phyloP scores from a whole-genome alignment of 1,139 yeast genomes.

The Spathaspora sp. region DNA sequence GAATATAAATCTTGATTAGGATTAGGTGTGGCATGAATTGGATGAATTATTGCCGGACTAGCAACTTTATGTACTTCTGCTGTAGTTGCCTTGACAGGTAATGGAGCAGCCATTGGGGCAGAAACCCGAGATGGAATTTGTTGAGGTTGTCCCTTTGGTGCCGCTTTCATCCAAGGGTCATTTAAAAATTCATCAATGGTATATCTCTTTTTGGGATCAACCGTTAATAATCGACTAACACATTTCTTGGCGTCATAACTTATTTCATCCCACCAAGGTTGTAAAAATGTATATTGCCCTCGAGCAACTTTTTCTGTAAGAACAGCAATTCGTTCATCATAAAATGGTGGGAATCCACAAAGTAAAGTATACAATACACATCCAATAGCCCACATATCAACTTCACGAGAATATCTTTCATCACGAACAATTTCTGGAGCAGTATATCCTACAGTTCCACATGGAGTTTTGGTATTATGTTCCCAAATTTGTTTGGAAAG shows the following conservation, averaged over 20 bases:
- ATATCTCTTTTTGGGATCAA: slow-evolving; percentile 76
- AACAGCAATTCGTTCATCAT: slow-evolving; percentile 55
- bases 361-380: slow-evolving; percentile 60
- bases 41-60: slow-evolving; percentile 18
- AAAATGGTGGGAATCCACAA: slow-evolving; percentile 65
- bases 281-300: slow-evolving; percentile 56
- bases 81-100: slow-evolving; percentile 4
- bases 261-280: slow-evolving; percentile 68
- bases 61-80: slow-evolving; percentile 1
- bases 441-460: slow-evolving; percentile 65
- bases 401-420: slow-evolving; percentile 58
- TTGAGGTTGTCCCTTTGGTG: background rate
- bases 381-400: slow-evolving; percentile 66
- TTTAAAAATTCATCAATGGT: slow-evolving; percentile 72
- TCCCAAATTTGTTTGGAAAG: slow-evolving; percentile 58
- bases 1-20: slow-evolving; percentile 47
- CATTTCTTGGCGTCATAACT: slow-evolving; percentile 57
- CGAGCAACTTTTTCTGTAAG: slow-evolving; percentile 59
- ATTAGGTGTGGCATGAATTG: slow-evolving; percentile 22
- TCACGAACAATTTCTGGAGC: slow-evolving; percentile 63
- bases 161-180: slow-evolving; percentile 79
- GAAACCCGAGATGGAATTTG: background rate
- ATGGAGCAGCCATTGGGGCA: background rate
- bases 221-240: slow-evolving; percentile 74
- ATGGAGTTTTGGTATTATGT: slow-evolving; percentile 59